Evolutionary conservation across 23 red algal genomes (phyloP).

Genomic region (Cyanidium caldarium): DNA sequence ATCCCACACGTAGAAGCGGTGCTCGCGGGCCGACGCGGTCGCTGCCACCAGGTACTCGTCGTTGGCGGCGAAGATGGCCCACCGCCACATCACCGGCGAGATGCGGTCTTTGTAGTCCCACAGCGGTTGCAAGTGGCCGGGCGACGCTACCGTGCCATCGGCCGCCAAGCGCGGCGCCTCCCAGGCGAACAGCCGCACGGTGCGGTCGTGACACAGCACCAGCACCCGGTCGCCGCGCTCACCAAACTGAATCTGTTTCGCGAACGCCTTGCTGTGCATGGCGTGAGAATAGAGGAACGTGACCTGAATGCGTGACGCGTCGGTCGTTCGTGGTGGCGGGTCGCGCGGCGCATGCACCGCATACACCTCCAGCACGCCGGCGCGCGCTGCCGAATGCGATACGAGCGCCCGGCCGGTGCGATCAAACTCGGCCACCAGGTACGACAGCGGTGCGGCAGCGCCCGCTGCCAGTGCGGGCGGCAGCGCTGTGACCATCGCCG

Average conservation of each 20-base stretch:
- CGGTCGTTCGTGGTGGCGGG: background rate
- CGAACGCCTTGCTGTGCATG: background rate
- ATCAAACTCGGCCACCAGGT: background rate
- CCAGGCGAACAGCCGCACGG: background rate
- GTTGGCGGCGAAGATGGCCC: background rate
- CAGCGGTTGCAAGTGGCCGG: background rate
- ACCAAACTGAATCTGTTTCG: background rate
- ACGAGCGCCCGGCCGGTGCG: background rate
- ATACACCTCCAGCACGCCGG: background rate
- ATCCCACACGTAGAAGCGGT: constrained; percentile 4
- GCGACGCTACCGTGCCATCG: too few species aligned
- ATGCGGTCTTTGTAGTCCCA: constrained; percentile 1
- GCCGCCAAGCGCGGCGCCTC: too few species aligned
- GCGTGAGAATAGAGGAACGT: background rate
- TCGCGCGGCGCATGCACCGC: too few species aligned
- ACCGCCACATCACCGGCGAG: background rate
- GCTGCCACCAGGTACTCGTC: background rate
- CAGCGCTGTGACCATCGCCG: too few species aligned
- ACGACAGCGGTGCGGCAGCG: background rate
- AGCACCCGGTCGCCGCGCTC: background rate
- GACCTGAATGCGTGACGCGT: background rate
- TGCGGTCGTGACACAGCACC: background rate
- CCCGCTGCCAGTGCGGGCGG: background rate
- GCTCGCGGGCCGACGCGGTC: background rate
- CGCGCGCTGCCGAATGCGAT: background rate